These are phyloP conservation scores for Cryptococcus deneoformans DNA, from an alignment of 1,284 basidiomycete genomes.

Conservation along the genomic window DNA sequence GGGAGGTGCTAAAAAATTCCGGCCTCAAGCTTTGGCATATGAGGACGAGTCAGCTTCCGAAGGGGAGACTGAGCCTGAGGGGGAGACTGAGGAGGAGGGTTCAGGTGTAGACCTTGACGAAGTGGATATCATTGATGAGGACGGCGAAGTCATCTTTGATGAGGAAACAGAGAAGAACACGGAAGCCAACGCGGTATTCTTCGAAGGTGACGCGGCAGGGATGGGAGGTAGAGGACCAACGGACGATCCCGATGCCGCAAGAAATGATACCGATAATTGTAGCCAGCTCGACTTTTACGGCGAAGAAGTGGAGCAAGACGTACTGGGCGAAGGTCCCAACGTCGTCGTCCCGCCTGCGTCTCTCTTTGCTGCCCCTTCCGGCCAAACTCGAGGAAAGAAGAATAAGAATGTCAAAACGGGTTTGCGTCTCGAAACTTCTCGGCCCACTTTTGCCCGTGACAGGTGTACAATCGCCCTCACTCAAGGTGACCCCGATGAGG, in stretches of 20 bases:
- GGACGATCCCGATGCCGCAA: slow-evolving; percentile 14
- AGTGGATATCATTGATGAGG: slow-evolving; percentile 36
- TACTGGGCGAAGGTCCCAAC: slow-evolving; percentile 64
- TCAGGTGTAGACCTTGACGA: slow-evolving; percentile 48
- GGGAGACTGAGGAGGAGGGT: slow-evolving; percentile 41
- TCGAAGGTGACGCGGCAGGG: slow-evolving; percentile 37
- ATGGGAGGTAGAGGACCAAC: slow-evolving; percentile 37
- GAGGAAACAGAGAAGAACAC: slow-evolving; percentile 70
- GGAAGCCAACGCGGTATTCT: slow-evolving; percentile 65
- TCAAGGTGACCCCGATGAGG: slow-evolving; percentile 71
- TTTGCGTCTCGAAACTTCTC: slow-evolving; percentile 58
- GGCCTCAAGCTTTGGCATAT: slow-evolving; percentile 46
- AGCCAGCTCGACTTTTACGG: slow-evolving; percentile 55
- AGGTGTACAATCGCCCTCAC: slow-evolving; percentile 85
- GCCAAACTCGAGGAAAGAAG: slow-evolving; percentile 25
- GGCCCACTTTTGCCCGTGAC: slow-evolving; percentile 85
- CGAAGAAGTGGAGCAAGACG: slow-evolving; percentile 51
- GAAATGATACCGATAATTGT: slow-evolving; percentile 10
- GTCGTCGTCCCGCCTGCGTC: slow-evolving; percentile 58
- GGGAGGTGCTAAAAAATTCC: slow-evolving; percentile 45
- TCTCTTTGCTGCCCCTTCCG: slow-evolving; percentile 28
- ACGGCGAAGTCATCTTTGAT: slow-evolving; percentile 64
- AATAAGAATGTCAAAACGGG: slow-evolving; percentile 28
- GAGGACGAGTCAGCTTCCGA: slow-evolving; percentile 34
- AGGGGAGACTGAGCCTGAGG: slow-evolving; percentile 45